Conservation (phyloP, 805 yeast species). For the Saccharomycopsis malanga region DNA sequence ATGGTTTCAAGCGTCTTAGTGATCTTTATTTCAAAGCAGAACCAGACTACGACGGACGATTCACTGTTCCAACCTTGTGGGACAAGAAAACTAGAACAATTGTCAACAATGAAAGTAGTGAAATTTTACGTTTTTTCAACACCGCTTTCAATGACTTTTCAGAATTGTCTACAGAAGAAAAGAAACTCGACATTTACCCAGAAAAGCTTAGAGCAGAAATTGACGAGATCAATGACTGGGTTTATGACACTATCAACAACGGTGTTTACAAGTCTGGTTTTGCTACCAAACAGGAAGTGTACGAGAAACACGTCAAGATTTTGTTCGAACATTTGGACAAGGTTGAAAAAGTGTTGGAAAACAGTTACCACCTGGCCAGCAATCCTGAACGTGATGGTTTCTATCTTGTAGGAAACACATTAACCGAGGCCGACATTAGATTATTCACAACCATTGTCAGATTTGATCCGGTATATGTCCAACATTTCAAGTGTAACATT, state of each 20-base stretch:
- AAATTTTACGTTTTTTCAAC: slow-evolving; percentile 78
- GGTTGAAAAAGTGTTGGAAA: slow-evolving; percentile 53
- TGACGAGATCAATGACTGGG: slow-evolving; percentile 75
- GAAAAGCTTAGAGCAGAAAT: slow-evolving; percentile 43
- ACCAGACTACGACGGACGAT: slow-evolving; percentile 71
- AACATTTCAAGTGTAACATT: slow-evolving; percentile 90
- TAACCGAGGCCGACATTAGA: slow-evolving; percentile 90
- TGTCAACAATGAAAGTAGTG: slow-evolving; percentile 88
- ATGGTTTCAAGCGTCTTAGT: slow-evolving; percentile 52
- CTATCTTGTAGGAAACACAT: slow-evolving; percentile 51
- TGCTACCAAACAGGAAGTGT: slow-evolving; percentile 75
- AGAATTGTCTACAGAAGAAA: slow-evolving; percentile 36
- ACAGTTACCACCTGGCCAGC: slow-evolving; percentile 32
- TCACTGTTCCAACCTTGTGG: slow-evolving; percentile 92
- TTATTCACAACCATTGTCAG: slow-evolving; percentile 82
- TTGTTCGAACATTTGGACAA: slow-evolving; percentile 64
- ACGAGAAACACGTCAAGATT: slow-evolving; percentile 57
- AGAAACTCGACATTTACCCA: slow-evolving; percentile 59
- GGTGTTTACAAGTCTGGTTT: slow-evolving; percentile 94
- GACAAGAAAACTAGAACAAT: slow-evolving; percentile 76
- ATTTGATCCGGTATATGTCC: slow-evolving; percentile 89
- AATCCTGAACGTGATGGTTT: slow-evolving; percentile 25
- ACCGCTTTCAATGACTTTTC: slow-evolving; percentile 58
- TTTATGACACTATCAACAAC: slow-evolving; percentile 78
- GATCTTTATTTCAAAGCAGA: slow-evolving; percentile 72